Evolutionary conservation across 805 yeast species (phyloP).

Genomic region (Yamadazyma insecticola): DNA sequence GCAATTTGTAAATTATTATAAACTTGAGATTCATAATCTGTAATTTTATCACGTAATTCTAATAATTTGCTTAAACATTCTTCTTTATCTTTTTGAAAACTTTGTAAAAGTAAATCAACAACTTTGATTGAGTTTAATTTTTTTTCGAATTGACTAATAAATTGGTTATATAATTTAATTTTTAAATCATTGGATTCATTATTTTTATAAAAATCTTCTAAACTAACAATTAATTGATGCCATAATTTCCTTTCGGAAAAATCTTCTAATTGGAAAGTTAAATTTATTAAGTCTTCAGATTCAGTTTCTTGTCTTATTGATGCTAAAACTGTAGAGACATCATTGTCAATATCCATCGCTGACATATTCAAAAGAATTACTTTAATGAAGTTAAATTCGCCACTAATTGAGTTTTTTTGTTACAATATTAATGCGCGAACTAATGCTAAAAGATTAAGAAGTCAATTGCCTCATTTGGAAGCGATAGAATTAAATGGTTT

Average conservation of each 20-base stretch:
- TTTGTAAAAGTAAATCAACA: conserved; percentile 64
- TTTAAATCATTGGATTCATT: conserved; percentile 44
- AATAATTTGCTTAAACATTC: conserved; percentile 33
- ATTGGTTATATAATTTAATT: conserved; percentile 62
- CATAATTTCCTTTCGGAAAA: conserved; percentile 84
- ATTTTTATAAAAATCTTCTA: conserved; percentile 51
- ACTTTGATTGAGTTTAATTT: conserved; percentile 76
- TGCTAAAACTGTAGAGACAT: conserved; percentile 44
- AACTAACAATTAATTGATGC: conserved; percentile 81
- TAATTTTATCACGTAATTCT: conserved; percentile 29
- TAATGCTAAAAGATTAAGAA: no score
- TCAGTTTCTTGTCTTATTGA: conserved; percentile 65
- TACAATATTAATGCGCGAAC: no score
- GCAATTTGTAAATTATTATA: conserved; percentile 62
- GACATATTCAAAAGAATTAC: neutral
- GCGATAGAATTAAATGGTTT: conserved; percentile 1
- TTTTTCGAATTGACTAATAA: conserved; percentile 60
- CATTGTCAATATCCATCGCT: conserved; percentile 36
- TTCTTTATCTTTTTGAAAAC: conserved; percentile 29
- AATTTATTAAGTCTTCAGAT: conserved; percentile 51
- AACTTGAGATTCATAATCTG: conserved; percentile 50
- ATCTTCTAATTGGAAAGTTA: conserved; percentile 73
- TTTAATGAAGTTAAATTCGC: neutral
- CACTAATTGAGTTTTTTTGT: no score
- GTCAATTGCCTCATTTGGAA: no score